Percentiles rank a stretch among this genome's conserved stretches.
Evolutionary conservation across 208 protist species (phyloP).

Genomic region (Leishmania gerbilli): DNA sequence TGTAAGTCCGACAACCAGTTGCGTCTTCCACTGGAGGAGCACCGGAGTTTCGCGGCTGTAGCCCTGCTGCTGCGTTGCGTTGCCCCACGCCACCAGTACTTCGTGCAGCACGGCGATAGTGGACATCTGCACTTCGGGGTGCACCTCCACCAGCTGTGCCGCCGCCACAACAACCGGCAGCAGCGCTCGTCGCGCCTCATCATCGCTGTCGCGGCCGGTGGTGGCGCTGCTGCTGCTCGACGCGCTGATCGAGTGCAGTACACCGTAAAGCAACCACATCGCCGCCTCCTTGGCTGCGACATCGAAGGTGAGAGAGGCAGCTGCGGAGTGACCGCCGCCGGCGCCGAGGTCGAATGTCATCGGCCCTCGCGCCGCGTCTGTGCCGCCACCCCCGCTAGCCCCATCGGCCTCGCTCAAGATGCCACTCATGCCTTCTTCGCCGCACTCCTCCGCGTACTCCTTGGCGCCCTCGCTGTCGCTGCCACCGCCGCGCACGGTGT

Average conservation of each 20-base stretch:
- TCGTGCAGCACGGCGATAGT: constrained; percentile 44
- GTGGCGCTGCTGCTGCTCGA: constrained; percentile 1
- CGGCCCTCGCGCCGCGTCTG: background rate
- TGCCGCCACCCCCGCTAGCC: background rate
- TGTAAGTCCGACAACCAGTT: constrained; percentile 54
- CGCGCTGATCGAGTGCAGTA: constrained; percentile 15
- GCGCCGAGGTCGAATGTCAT: background rate
- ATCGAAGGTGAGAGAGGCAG: constrained; percentile 26
- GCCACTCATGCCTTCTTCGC: constrained; percentile 9
- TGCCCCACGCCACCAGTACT: constrained; percentile 33
- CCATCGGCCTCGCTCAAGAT: constrained; percentile 17
- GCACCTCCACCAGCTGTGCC: constrained; percentile 57
- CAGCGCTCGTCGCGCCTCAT: constrained; percentile 25
- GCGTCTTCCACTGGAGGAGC: constrained; percentile 54
- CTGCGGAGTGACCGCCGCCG: background rate
- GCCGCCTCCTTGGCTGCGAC: constrained; percentile 52
- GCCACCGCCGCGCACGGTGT: constrained; percentile 16
- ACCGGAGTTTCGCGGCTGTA: constrained; percentile 20
- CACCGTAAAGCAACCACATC: constrained; percentile 39
- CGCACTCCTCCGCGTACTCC: constrained; percentile 22
- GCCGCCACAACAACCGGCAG: constrained; percentile 52
- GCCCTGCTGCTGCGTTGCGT: constrained; percentile 15
- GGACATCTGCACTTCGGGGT: constrained; percentile 54
- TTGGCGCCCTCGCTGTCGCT: constrained; percentile 25
- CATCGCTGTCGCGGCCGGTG: background rate